phyloP scores from a whole-genome alignment of 306 rosid species.

The Sesbania bispinosa region DNA sequence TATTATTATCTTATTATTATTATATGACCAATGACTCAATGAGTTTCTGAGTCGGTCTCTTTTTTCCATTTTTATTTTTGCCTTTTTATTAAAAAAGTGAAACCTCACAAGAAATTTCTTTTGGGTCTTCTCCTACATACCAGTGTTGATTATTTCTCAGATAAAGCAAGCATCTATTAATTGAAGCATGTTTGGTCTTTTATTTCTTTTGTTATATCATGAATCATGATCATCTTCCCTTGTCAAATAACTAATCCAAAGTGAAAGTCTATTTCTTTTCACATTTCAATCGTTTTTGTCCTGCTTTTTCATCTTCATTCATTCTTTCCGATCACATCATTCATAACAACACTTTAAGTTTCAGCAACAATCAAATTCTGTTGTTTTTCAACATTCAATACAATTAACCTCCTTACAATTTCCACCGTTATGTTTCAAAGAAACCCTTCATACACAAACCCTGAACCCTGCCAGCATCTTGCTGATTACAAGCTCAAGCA shows the following conservation, averaged over 20 bases:
- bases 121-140: not conserved
- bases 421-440: conserved; percentile 42
- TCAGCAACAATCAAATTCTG: conserved; percentile 16
- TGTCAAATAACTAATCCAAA: conserved; percentile 19
- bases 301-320: conserved; percentile 5
- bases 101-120: not conserved
- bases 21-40: not conserved
- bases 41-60: conserved; percentile 1
- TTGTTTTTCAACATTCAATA: conserved; percentile 19
- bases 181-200: conserved; percentile 12
- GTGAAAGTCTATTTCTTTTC: not conserved
- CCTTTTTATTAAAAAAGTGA: not conserved
- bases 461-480: conserved; percentile 74
- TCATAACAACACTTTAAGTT: conserved; percentile 13
- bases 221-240: conserved; percentile 15
- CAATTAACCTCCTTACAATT: conserved; percentile 25
- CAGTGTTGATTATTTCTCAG: conserved; percentile 13
- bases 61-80: not conserved
- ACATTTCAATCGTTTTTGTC: not conserved
- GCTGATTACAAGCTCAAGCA: conserved; percentile 76
- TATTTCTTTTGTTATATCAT: not conserved
- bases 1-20: not conserved
- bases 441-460: conserved; percentile 65
- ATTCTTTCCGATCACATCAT: conserved; percentile 22
- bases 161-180: not conserved